Percentiles rank a stretch among this genome's conserved stretches.
Evolutionary conservation across 2,329 filamentous ascomycete genomes (phyloP).

Genomic region (Hirsutella thompsonii): DNA sequence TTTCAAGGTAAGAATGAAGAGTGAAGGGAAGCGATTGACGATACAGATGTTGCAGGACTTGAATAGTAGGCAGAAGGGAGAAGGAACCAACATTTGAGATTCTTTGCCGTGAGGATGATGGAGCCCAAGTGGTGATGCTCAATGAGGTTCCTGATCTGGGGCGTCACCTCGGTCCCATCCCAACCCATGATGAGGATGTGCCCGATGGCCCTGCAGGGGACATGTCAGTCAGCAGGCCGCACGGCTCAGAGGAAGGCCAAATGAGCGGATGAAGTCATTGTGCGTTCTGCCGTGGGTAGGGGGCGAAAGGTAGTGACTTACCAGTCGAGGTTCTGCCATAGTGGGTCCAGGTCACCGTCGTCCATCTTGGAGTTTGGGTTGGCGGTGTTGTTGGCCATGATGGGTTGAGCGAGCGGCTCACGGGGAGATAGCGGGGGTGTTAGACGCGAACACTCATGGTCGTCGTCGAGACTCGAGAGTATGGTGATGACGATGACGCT

Average conservation of each 20-base stretch:
- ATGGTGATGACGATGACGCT: too few species aligned
- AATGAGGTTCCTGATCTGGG: constrained; percentile 70
- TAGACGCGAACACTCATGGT: constrained; percentile 9
- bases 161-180: constrained; percentile 72
- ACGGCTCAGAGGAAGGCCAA: constrained; percentile 7
- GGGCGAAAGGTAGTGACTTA: constrained; percentile 27
- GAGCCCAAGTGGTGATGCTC: constrained; percentile 79
- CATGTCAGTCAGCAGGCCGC: constrained; percentile 1
- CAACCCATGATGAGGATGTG: constrained; percentile 77
- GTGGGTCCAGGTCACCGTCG: constrained; percentile 33
- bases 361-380: constrained; percentile 14
- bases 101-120: constrained; percentile 73
- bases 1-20: neutral
- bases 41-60: too few species aligned
- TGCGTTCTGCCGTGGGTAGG: neutral
- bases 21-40: neutral
- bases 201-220: constrained; percentile 48
- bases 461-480: too few species aligned
- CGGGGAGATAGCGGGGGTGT: constrained; percentile 3
- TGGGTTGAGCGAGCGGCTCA: constrained; percentile 5
- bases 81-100: constrained; percentile 65
- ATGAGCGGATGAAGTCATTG: neutral
- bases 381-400: constrained; percentile 11
- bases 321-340: constrained; percentile 69
- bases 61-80: neutral